Evolutionary conservation across 257 asterid species (phyloP), one percentile per base, ranked within the genome.

Genomic region (Linderniella brevidens): DNA sequence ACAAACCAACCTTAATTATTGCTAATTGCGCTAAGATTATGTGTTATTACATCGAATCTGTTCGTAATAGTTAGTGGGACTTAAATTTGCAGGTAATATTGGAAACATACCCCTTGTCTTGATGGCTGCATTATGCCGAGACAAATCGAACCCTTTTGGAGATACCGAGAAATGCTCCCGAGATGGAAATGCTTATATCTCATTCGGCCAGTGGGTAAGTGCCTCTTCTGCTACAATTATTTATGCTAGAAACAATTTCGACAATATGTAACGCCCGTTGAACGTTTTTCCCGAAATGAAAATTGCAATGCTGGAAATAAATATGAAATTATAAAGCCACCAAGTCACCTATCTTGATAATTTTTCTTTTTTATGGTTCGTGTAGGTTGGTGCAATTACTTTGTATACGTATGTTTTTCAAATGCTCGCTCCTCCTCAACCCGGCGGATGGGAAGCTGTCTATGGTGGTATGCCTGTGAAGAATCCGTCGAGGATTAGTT

Each of bases 141-240:
- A 90, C 67, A 73, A 75, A 70, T 59, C 87, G 41, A 90, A 90
- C 58, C 99, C 99, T 48, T 90, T 85, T 17, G 99, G 99, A 12
- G 92, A 90, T 56, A 45, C 55, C 19, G 61, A 53, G 45, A 79
- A 63, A 67, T 90, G 99, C 62, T 55, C 94, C 13, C 79, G 69
- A 74, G 99, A 90, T 73, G 99, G 99, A 62, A 90, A 75, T 66
- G 99, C 99, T 3, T 90, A 90, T 72, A 90, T 90, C 60, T 85
- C 99, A 46, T 90, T 90, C 42, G 99, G 99, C 54, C 99, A 90
- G 66, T 90, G 99, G 99, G 97, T 80, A 74, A 67, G 48, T 43
- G 1, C 55, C 35, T 18, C 49, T 35, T 5, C 54, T 43, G n/a
- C 29, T 44, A 29, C 14, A 17, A 13, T 41, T 41, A 11, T 8